A percentile compares a stretch with the other conserved stretches of the same genome.
Evolutionary conservation across 192 early-diverging fungal genomes (phyloP).

Genomic region (Coemansia reversa): DNA sequence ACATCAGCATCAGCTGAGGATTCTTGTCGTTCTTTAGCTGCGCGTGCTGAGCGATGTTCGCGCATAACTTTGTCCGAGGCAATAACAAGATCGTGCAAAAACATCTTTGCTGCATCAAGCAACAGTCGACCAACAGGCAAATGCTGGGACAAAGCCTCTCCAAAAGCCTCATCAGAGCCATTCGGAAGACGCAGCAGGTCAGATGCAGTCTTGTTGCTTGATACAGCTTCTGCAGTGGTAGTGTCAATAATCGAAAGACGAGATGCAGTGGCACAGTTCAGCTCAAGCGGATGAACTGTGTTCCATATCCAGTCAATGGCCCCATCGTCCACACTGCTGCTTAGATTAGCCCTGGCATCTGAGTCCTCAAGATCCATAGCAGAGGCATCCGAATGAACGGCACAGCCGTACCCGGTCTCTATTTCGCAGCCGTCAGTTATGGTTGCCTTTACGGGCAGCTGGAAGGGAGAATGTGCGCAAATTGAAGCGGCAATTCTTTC

Average conservation of each 20-base stretch:
- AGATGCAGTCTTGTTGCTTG: background rate
- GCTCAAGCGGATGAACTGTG: constrained; percentile 39
- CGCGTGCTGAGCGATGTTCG: constrained; percentile 18
- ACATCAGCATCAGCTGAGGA: constrained; percentile 5
- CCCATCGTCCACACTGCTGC: constrained; percentile 8
- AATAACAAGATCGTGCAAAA: constrained; percentile 40
- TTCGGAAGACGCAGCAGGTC: constrained; percentile 30
- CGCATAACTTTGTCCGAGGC: constrained; percentile 36
- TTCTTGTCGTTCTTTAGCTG: background rate
- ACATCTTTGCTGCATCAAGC: constrained; percentile 38
- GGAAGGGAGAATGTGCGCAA: background rate
- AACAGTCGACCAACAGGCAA: constrained; percentile 43
- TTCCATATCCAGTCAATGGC: constrained; percentile 51
- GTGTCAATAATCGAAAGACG: constrained; percentile 19
- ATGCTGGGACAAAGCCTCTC: constrained; percentile 43
- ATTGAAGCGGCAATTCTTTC: background rate
- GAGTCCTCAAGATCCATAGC: background rate
- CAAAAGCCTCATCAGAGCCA: constrained; percentile 31
- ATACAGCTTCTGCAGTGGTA: background rate
- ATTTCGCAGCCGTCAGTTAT: background rate
- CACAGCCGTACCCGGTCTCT: background rate
- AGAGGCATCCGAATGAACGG: background rate
- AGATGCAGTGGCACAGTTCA: constrained; percentile 40
- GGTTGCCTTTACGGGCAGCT: background rate
- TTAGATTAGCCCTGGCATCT: background rate